These are phyloP conservation scores for Wickerhamiella azymoides DNA, from an alignment of 805 yeast species.

Conservation along the genomic window DNA sequence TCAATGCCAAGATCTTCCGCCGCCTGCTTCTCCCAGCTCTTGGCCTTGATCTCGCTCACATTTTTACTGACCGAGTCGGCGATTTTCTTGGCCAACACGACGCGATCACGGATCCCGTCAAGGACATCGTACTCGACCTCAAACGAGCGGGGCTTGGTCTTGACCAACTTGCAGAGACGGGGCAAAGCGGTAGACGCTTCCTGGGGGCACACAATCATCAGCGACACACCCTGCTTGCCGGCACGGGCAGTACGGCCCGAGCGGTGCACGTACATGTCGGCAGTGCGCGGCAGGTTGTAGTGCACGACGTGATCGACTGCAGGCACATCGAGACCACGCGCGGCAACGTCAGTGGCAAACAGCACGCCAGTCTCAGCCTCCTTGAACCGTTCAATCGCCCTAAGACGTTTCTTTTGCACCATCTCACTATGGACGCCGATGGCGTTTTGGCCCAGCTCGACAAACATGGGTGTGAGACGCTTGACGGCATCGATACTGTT, in stretches of 20 bases:
- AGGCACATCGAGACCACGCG: conserved; percentile 91
- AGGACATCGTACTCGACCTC: conserved; percentile 68
- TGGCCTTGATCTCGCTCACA: conserved; percentile 37
- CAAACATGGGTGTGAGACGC: conserved; percentile 63
- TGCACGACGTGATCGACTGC: conserved; percentile 87
- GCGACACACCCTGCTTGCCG: conserved; percentile 83
- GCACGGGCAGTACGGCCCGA: conserved; percentile 99
- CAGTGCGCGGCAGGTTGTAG: conserved; percentile 87
- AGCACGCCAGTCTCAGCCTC: conserved; percentile 37
- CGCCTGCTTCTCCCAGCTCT: conserved; percentile 73
- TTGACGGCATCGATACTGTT: conserved; percentile 93
- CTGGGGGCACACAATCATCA: conserved; percentile 83
- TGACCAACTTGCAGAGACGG: conserved; percentile 47
- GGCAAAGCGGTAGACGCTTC: conserved; percentile 82
- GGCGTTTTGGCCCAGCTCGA: conserved; percentile 47
- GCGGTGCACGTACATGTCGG: conserved; percentile 88
- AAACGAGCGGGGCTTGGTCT: conserved; percentile 43
- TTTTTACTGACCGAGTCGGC: conserved; percentile 57
- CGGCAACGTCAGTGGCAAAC: conserved; percentile 95
- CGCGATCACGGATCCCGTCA: conserved; percentile 55
- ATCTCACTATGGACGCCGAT: conserved; percentile 83
- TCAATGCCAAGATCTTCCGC: conserved; percentile 89
- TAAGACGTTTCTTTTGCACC: conserved; percentile 85
- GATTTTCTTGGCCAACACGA: conserved; percentile 51
- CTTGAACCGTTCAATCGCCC: conserved; percentile 70